Evolutionary conservation across 495 filamentous ascomycete species (phyloP).

Genomic region (Pseudotulostoma volvatum): DNA sequence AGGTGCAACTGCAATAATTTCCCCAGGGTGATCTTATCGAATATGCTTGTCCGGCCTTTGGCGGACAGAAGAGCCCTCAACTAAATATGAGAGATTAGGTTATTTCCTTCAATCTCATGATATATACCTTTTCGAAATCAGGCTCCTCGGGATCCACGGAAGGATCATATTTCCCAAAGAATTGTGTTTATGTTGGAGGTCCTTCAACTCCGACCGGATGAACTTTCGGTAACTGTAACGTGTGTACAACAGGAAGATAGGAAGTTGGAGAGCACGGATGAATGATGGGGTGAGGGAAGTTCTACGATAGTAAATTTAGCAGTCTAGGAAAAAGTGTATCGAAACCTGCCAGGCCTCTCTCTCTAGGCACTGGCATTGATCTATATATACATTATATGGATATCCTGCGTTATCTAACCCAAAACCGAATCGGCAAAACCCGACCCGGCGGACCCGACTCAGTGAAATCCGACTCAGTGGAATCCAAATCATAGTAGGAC

Average conservation of each 20-base stretch:
- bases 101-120: not conserved
- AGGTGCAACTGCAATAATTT: not conserved
- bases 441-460: too few relatives aligned
- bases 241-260: not conserved
- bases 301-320: too few relatives aligned
- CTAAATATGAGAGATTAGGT: not conserved
- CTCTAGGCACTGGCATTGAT: too few relatives aligned
- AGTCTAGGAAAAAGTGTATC: too few relatives aligned
- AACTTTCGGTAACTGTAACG: not conserved
- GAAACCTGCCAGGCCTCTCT: too few relatives aligned
- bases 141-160: not conserved
- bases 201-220: not conserved
- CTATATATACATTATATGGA: too few relatives aligned
- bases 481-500: too few relatives aligned
- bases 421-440: too few relatives aligned
- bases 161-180: not conserved
- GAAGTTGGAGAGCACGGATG: not conserved
- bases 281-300: too few relatives aligned
- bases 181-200: not conserved
- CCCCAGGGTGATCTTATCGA: not conserved
- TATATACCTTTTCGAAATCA: not conserved
- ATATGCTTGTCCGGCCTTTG: not conserved
- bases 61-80: not conserved
- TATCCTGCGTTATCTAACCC: too few relatives aligned
- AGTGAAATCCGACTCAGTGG: too few relatives aligned